These are phyloP conservation scores for Colletotrichum tropicale DNA, from an alignment of 2,329 filamentous ascomycete species.

Conservation along the genomic window DNA sequence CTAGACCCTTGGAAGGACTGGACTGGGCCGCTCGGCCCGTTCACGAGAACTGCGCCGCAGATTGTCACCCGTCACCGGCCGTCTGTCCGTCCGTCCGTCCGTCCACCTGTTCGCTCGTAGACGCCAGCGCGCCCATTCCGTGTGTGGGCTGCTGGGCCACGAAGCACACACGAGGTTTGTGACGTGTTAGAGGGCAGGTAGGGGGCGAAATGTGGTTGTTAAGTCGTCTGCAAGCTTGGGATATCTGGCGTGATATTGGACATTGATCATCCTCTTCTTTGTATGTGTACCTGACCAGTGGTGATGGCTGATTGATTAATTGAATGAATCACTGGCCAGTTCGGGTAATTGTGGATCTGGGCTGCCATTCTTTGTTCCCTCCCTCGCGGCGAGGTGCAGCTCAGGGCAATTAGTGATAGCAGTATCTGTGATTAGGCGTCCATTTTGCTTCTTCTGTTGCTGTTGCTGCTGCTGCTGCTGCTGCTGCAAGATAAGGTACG, in stretches of 20 bases:
- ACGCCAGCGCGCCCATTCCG: not conserved
- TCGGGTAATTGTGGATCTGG: conserved; percentile 11
- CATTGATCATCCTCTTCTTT: not conserved
- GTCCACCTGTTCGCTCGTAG: not conserved
- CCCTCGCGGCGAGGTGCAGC: not conserved
- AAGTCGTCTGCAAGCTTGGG: not conserved
- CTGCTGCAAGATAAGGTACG: not conserved
- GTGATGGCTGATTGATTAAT: not conserved
- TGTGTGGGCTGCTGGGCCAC: not conserved
- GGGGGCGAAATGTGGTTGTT: not conserved
- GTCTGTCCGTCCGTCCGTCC: not conserved
- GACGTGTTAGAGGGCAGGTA: not conserved
- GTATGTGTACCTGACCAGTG: not conserved
- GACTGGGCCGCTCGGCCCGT: not conserved
- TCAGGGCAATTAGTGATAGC: not conserved
- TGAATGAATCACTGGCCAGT: not conserved
- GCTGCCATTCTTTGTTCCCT: not conserved
- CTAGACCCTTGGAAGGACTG: not conserved
- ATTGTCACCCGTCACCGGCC: conserved; percentile 9
- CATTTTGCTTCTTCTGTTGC: not conserved
- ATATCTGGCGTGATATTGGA: not conserved
- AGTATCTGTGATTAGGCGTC: not conserved
- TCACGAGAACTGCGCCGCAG: not conserved
- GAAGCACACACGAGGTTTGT: not conserved
- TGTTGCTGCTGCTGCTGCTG: not conserved